phyloP scores from a whole-genome alignment of 257 asterid genomes.

The Salvia miltiorrhiza region DNA sequence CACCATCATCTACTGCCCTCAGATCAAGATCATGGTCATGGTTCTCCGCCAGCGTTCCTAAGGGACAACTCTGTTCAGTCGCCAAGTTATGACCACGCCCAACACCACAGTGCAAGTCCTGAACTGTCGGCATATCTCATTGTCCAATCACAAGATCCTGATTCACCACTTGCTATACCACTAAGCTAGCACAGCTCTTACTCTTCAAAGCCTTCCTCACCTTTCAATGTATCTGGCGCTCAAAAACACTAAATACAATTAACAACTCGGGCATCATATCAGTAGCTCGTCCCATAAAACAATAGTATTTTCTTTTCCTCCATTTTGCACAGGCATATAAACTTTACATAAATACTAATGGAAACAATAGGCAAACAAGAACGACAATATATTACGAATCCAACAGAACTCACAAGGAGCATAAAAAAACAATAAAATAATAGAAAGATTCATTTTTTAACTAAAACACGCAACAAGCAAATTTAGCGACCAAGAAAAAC shows the following conservation, averaged over 20 bases:
- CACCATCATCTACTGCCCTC: conserved; percentile 19
- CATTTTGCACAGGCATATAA: background rate
- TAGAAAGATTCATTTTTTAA: background rate
- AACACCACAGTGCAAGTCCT: conserved; percentile 34
- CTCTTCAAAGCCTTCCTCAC: conserved; percentile 11
- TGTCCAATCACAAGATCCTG: conserved; percentile 27
- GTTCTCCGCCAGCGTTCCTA: conserved; percentile 26
- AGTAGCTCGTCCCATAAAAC: background rate
- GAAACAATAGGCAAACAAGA: background rate
- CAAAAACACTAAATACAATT: background rate
- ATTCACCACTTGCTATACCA: conserved; percentile 23
- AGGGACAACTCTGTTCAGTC: conserved; percentile 25
- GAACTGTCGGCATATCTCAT: conserved; percentile 28
- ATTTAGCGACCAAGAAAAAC: background rate
- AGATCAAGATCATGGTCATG: conserved; percentile 30
- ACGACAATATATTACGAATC: background rate
- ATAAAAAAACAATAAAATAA: background rate
- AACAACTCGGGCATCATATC: background rate
- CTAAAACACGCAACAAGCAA: background rate
- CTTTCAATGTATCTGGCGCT: conserved; percentile 13
- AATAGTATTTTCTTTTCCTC: background rate
- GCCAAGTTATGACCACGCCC: conserved; percentile 21
- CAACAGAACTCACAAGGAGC: background rate
- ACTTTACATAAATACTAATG: background rate
- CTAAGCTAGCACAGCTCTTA: conserved; percentile 5